These are phyloP conservation scores for Actinomortierella wolfii DNA, from an alignment of 371 early-diverging fungal species.

Conservation along the genomic window DNA sequence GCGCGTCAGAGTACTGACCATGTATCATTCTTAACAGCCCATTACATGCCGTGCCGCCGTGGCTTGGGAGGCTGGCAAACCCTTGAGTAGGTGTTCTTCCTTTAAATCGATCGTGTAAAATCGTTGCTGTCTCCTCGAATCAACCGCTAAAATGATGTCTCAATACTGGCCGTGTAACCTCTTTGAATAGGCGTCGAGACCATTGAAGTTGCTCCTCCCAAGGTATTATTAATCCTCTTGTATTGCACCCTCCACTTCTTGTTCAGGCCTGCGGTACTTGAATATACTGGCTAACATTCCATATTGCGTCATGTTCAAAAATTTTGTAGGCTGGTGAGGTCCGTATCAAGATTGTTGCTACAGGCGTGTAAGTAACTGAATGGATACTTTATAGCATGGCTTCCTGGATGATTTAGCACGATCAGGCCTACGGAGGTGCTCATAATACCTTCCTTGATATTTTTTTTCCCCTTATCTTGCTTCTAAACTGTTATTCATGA, in stretches of 20 bases:
- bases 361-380: slow-evolving; percentile 81
- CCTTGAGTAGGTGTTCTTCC: slow-evolving; percentile 71
- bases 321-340: slow-evolving; percentile 83
- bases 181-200: slow-evolving; percentile 77
- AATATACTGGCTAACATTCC: slow-evolving; percentile 3
- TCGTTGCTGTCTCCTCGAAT: slow-evolving; percentile 1
- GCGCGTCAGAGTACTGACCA: not conserved
- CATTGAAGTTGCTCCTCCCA: slow-evolving; percentile 92
- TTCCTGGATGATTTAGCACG: too few species aligned
- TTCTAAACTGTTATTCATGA: not conserved
- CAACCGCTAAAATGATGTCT: not conserved
- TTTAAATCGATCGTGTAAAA: not conserved
- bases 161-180: too few species aligned
- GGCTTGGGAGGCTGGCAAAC: slow-evolving; percentile 93
- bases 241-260: not conserved
- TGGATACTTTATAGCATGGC: too few species aligned
- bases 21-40: slow-evolving; percentile 44
- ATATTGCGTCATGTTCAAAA: slow-evolving; percentile 2
- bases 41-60: slow-evolving; percentile 96
- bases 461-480: too few species aligned
- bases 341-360: slow-evolving; percentile 88
- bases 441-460: too few species aligned
- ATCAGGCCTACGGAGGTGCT: too few species aligned
- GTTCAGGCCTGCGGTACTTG: too few species aligned
- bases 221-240: slow-evolving; percentile 37